These are phyloP conservation scores for Pseudocercospora eumusae DNA, from an alignment of 2,329 filamentous ascomycete genomes.

Conservation along the genomic window DNA sequence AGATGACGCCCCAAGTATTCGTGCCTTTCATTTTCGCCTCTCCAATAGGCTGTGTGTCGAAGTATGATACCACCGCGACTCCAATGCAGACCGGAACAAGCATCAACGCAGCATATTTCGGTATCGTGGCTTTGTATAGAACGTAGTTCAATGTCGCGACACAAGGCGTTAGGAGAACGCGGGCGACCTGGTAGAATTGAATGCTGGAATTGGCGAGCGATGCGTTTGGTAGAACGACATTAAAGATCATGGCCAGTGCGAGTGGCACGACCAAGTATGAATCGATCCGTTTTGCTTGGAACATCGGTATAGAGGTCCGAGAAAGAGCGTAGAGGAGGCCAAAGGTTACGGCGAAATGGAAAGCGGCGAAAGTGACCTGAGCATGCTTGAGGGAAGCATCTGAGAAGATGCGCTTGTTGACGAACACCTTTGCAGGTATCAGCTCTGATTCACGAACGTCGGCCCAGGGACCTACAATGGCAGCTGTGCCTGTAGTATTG, in stretches of 20 bases:
- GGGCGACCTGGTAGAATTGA: constrained; percentile 69
- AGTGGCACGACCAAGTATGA: constrained; percentile 63
- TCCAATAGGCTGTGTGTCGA: constrained; percentile 57
- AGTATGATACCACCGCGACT: constrained; percentile 68
- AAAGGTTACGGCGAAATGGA: constrained; percentile 69
- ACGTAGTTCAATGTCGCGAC: constrained; percentile 67
- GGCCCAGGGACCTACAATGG: constrained; percentile 27
- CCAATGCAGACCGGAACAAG: constrained; percentile 63
- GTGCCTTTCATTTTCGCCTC: constrained; percentile 54
- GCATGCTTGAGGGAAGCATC: constrained; percentile 62
- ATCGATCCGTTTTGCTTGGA: constrained; percentile 58
- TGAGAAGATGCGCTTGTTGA: constrained; percentile 69
- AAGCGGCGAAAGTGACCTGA: constrained; percentile 67
- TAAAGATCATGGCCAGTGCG: constrained; percentile 67
- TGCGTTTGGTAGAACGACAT: constrained; percentile 69
- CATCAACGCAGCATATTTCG: constrained; percentile 55
- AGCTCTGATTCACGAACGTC: neutral
- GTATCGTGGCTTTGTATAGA: constrained; percentile 60
- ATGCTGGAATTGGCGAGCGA: constrained; percentile 68
- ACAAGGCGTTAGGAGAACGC: constrained; percentile 66
- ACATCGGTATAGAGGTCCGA: constrained; percentile 59
- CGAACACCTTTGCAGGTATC: constrained; percentile 58
- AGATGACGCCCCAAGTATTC: constrained; percentile 60
- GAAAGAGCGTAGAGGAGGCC: constrained; percentile 64
- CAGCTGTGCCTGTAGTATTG: constrained; percentile 28